Conservation (phyloP, 129 eudicot species). For the Deinandra increscens region DNA sequence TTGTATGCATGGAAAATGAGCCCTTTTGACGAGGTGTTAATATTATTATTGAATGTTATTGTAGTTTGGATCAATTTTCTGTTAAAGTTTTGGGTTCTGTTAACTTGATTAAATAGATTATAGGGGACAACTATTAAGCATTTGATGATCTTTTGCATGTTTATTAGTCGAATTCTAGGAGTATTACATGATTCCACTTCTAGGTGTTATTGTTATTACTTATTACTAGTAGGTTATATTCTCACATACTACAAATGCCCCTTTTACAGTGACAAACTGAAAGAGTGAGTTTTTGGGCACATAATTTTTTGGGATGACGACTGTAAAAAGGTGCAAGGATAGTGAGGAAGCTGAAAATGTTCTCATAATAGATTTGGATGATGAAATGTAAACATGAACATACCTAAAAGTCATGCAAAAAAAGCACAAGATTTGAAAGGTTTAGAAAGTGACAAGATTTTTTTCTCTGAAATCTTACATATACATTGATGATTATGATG, state of each 20-base stretch:
- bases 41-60: too few relatives aligned
- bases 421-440: constrained; percentile 32
- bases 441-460: constrained; percentile 33
- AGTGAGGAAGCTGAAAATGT: constrained; percentile 33
- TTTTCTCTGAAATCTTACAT: constrained; percentile 42
- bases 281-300: constrained; percentile 15
- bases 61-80: neutral
- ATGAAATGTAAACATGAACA: constrained; percentile 59
- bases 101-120: neutral
- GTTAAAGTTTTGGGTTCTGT: neutral
- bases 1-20: too few relatives aligned
- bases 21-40: too few relatives aligned
- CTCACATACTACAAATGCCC: neutral
- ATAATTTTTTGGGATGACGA: constrained; percentile 30
- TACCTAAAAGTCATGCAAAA: constrained; percentile 36
- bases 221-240: neutral
- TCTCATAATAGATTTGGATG: constrained; percentile 60
- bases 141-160: neutral
- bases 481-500: constrained; percentile 57
- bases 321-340: constrained; percentile 37
- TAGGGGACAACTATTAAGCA: neutral
- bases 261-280: constrained; percentile 35
- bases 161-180: neutral
- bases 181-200: neutral
- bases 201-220: neutral